Evolutionary conservation across 495 filamentous ascomycete genomes (phyloP).

Genomic region (Penicillium longicatenatum): DNA sequence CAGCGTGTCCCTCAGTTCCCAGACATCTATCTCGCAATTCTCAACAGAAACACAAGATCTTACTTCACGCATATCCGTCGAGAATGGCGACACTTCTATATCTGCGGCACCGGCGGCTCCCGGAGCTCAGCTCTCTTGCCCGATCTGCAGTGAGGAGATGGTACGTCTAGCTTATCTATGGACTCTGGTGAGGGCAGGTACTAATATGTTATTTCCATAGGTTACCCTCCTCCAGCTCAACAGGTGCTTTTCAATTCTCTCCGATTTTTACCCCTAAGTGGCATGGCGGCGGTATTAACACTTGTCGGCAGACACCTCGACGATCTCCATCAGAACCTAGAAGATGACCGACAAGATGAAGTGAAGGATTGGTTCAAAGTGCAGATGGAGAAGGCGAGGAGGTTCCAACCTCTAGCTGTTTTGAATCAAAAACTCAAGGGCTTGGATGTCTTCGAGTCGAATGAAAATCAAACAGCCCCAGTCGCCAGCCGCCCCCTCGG

Average conservation of each 20-base stretch:
- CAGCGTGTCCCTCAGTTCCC: conserved; percentile 62
- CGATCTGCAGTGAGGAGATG: conserved; percentile 98
- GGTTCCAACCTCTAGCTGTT: conserved; percentile 89
- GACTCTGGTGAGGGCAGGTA: conserved; percentile 6
- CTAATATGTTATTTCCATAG: conserved; percentile 42
- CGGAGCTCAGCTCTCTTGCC: conserved; percentile 75
- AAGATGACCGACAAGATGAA: conserved; percentile 90
- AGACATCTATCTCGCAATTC: conserved; percentile 60
- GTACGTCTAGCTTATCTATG: conserved; percentile 40
- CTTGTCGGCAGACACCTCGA: conserved; percentile 74
- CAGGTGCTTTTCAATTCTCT: conserved; percentile 52
- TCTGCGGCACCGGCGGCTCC: conserved; percentile 54
- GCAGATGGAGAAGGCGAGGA: conserved; percentile 93
- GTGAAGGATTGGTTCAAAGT: conserved; percentile 98
- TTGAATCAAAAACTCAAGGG: conserved; percentile 95
- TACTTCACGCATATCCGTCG: conserved; percentile 57
- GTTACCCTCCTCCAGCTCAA: conserved; percentile 92
- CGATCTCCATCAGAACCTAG: conserved; percentile 90
- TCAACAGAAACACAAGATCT: conserved; percentile 61
- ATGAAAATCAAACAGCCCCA: conserved; percentile 59
- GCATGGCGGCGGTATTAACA: conserved; percentile 22
- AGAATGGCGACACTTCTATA: conserved; percentile 50
- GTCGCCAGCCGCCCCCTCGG: conserved; percentile 29
- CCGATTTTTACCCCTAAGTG: neutral
- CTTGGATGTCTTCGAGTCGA: conserved; percentile 96